Conservation (phyloP, 2,329 filamentous ascomycete genomes). For the Xylaria sp. region DNA sequence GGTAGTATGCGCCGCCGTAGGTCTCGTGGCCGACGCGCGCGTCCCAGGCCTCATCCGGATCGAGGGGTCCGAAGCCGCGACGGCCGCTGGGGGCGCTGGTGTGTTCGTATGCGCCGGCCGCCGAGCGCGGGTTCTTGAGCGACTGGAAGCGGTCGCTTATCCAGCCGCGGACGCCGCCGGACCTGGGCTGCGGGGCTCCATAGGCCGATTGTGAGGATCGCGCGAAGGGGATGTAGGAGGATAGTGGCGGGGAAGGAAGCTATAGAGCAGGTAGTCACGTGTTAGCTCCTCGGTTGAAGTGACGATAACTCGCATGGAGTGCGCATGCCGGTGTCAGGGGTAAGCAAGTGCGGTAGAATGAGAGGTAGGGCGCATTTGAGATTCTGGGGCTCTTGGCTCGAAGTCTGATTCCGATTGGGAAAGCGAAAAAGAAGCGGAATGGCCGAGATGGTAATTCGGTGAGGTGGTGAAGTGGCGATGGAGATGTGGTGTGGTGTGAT, state of each 20-base stretch:
- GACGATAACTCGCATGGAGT: constrained; percentile 4
- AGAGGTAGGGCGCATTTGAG: constrained; percentile 4
- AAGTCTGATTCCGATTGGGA: neutral
- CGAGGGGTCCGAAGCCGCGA: constrained; percentile 73
- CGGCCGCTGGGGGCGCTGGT: constrained; percentile 57
- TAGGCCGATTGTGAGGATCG: constrained; percentile 57
- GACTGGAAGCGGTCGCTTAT: constrained; percentile 72
- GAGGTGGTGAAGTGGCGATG: constrained; percentile 18
- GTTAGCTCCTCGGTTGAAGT: constrained; percentile 28
- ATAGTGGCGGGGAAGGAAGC: constrained; percentile 76
- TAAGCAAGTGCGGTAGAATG: constrained; percentile 3
- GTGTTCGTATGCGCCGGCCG: constrained; percentile 77
- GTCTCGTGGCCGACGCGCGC: constrained; percentile 78
- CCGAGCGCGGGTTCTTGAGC: constrained; percentile 72
- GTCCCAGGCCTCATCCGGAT: constrained; percentile 90
- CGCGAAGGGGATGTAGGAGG: constrained; percentile 78
- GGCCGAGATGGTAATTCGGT: neutral
- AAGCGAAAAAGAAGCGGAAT: neutral
- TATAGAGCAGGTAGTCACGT: constrained; percentile 43
- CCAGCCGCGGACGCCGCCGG: constrained; percentile 77
- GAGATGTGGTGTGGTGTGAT: neutral
- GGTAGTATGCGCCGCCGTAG: constrained; percentile 36
- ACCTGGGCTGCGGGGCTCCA: constrained; percentile 64
- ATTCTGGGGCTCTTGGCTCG: neutral
- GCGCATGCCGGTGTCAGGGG: neutral